phyloP scores from a whole-genome alignment of 2,329 filamentous ascomycete genomes.

The Westerdykella sp. region DNA sequence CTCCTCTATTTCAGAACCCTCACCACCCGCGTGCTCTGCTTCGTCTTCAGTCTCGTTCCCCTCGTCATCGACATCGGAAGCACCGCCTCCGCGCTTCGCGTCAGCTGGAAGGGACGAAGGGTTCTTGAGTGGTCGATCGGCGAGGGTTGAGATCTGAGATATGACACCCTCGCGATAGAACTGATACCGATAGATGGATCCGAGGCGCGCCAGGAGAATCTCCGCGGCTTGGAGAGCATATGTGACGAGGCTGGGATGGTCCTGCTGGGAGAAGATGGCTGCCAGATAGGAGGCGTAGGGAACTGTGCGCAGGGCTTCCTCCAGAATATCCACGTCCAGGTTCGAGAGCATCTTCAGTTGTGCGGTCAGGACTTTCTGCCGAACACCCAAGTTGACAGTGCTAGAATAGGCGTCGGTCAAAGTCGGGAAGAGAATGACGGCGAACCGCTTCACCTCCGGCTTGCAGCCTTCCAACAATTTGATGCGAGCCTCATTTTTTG shows the following conservation, averaged over 20 bases:
- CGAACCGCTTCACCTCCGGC: slow-evolving; percentile 80
- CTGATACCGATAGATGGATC: slow-evolving; percentile 87
- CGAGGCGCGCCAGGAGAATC: slow-evolving; percentile 74
- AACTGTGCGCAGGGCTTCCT: slow-evolving; percentile 78
- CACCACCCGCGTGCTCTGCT: slow-evolving; percentile 43
- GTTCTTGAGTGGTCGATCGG: slow-evolving; percentile 43
- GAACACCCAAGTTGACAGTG: slow-evolving; percentile 89
- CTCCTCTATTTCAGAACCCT: slow-evolving; percentile 48
- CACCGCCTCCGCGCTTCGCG: background rate
- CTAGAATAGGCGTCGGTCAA: slow-evolving; percentile 96
- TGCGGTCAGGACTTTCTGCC: slow-evolving; percentile 91
- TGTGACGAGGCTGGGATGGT: slow-evolving; percentile 80
- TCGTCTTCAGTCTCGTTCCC: slow-evolving; percentile 52
- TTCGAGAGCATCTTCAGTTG: slow-evolving; percentile 98
- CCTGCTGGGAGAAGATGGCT: slow-evolving; percentile 90
- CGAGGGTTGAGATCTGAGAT: slow-evolving; percentile 77
- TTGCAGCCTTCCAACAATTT: slow-evolving; percentile 77
- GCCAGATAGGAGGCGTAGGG: slow-evolving; percentile 95
- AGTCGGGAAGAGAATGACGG: slow-evolving; percentile 87
- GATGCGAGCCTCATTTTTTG: slow-evolving; percentile 73
- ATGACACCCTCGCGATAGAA: slow-evolving; percentile 97
- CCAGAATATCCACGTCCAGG: slow-evolving; percentile 74
- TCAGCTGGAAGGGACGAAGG: slow-evolving; percentile 10
- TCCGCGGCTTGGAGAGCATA: slow-evolving; percentile 85
- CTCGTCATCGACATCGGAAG: slow-evolving; percentile 27